Evolutionary conservation across 495 filamentous ascomycete species (phyloP).

Genomic region (Penicillium angulare): DNA sequence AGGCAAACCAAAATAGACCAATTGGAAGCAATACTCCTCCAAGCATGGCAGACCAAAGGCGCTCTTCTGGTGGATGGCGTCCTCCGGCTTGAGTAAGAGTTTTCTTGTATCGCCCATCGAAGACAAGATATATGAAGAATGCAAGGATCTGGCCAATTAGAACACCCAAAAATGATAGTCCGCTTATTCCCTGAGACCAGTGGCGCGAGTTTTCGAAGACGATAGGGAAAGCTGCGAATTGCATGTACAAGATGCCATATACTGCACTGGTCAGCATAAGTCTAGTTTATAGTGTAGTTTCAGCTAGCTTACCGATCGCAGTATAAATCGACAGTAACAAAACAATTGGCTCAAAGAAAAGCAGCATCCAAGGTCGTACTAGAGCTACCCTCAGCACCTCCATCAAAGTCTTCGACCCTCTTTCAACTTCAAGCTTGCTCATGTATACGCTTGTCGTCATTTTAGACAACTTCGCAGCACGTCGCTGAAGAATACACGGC

Average conservation of each 20-base stretch:
- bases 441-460: constrained; percentile 55
- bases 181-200: constrained; percentile 69
- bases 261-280: too few species aligned
- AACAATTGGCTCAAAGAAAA: constrained; percentile 57
- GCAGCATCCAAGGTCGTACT: constrained; percentile 48
- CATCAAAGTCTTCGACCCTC: constrained; percentile 33
- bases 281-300: too few species aligned
- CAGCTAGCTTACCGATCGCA: too few species aligned
- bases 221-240: constrained; percentile 80
- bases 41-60: constrained; percentile 43
- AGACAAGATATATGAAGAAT: constrained; percentile 48
- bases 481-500: constrained; percentile 23
- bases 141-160: constrained; percentile 69
- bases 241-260: constrained; percentile 76
- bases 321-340: constrained; percentile 69
- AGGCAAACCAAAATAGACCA: constrained; percentile 64
- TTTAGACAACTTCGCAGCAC: constrained; percentile 37
- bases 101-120: constrained; percentile 46
- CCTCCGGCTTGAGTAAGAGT: constrained; percentile 33
- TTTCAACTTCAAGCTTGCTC: constrained; percentile 46
- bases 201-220: constrained; percentile 70
- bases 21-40: constrained; percentile 43
- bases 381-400: constrained; percentile 42
- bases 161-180: constrained; percentile 77
- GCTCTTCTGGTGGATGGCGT: constrained; percentile 47